Conservation (phyloP, 169 alveolate species). For the Eimeria acervulina region DNA sequence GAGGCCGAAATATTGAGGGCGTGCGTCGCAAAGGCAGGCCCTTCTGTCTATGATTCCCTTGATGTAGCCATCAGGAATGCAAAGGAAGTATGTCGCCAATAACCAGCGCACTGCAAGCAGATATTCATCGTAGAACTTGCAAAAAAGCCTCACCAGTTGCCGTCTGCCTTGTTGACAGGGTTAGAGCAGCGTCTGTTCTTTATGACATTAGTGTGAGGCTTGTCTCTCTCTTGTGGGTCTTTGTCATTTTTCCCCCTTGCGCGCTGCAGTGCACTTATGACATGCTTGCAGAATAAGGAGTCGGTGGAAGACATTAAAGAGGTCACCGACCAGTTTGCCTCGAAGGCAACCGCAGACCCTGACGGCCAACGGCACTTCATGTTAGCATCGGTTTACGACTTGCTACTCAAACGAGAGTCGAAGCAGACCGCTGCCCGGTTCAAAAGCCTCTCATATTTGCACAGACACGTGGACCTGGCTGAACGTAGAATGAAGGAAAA, state of each 20-base stretch:
- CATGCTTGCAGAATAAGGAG: slow-evolving; percentile 37
- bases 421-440: slow-evolving; percentile 49
- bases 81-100: slow-evolving; percentile 6
- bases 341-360: slow-evolving; percentile 31
- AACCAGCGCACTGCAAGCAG: neutral
- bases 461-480: slow-evolving; percentile 71
- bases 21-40: slow-evolving; percentile 75
- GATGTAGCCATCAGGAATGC: slow-evolving; percentile 66
- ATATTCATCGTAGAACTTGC: neutral
- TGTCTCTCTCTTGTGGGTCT: neutral
- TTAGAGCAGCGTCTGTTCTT: neutral
- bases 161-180: too few relatives aligned
- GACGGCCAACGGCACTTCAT: slow-evolving; percentile 75
- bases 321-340: neutral
- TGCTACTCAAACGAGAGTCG: slow-evolving; percentile 51
- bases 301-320: slow-evolving; percentile 29
- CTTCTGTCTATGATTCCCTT: slow-evolving; percentile 66
- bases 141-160: neutral
- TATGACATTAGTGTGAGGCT: neutral
- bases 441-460: slow-evolving; percentile 52
- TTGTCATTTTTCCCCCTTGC: neutral
- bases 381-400: slow-evolving; percentile 69
- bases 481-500: slow-evolving; percentile 54
- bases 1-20: slow-evolving; percentile 60
- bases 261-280: neutral